Conservation (phyloP, 2,329 filamentous ascomycete genomes). For the Cercospora zeina region DNA sequence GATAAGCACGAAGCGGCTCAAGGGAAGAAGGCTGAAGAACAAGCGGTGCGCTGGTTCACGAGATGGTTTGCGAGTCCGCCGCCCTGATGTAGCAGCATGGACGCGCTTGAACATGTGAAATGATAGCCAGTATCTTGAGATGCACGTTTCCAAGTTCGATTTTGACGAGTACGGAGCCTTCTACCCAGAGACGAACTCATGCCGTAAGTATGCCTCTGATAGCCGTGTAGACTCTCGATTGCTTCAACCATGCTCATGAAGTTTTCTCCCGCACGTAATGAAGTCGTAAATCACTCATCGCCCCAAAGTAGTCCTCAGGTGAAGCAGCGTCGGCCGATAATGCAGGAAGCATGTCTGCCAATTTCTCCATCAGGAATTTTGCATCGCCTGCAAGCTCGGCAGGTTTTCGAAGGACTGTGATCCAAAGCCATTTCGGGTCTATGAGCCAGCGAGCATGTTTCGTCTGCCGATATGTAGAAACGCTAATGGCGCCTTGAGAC, state of each 20-base stretch:
- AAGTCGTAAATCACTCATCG: constrained; percentile 28
- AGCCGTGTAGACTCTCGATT: too few species aligned
- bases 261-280: constrained; percentile 32
- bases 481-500: constrained; percentile 31
- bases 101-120: neutral
- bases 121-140: neutral
- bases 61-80: constrained; percentile 38
- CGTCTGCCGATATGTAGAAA: constrained; percentile 25
- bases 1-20: constrained; percentile 38
- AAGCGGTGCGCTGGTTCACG: constrained; percentile 44
- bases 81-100: neutral
- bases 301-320: constrained; percentile 25
- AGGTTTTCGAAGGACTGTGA: constrained; percentile 35
- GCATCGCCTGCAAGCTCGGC: constrained; percentile 29
- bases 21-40: constrained; percentile 43
- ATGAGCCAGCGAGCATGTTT: constrained; percentile 28
- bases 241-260: constrained; percentile 8
- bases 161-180: neutral
- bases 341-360: constrained; percentile 16
- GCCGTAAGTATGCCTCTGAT: too few species aligned
- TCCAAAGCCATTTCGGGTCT: constrained; percentile 34
- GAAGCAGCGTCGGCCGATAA: constrained; percentile 22
- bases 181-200: neutral
- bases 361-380: constrained; percentile 28
- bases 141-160: neutral